Evolutionary conservation across 257 asterid genomes (phyloP).

Genomic region (Solanum paucissectum): DNA sequence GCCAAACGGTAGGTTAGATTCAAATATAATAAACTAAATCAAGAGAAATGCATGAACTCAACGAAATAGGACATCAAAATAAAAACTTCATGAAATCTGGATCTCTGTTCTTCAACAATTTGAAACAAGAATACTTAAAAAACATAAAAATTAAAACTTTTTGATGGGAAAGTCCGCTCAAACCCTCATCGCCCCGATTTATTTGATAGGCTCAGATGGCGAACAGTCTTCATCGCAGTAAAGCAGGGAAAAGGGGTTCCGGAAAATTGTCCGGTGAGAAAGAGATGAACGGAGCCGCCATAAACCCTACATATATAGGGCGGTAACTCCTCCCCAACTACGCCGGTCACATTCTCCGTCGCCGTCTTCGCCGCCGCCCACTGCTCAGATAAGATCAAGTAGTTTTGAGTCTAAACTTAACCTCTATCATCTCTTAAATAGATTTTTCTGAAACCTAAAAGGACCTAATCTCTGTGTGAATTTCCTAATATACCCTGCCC

Average conservation of each 20-base stretch:
- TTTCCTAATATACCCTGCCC: neutral
- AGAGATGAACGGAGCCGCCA: slow-evolving; percentile 23
- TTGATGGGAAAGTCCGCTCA: neutral
- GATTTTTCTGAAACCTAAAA: neutral
- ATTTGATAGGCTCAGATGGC: slow-evolving; percentile 34
- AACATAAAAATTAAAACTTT: neutral
- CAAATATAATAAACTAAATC: neutral
- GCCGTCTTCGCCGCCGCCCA: slow-evolving; percentile 12
- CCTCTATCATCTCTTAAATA: neutral
- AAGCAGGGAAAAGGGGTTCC: slow-evolving; percentile 7
- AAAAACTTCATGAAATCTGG: neutral
- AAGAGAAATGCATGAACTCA: neutral
- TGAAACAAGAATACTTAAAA: neutral
- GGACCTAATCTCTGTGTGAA: neutral
- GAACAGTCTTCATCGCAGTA: slow-evolving; percentile 64
- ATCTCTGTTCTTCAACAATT: neutral
- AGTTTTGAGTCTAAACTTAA: neutral
- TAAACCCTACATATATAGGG: slow-evolving; percentile 6
- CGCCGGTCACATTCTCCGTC: neutral
- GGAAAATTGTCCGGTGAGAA: neutral
- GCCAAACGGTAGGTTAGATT: neutral
- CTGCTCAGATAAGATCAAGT: slow-evolving; percentile 83
- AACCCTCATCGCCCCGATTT: neutral
- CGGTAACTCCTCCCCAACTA: slow-evolving; percentile 19
- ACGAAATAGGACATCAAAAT: neutral